phyloP scores from a whole-genome alignment of 2,329 filamentous ascomycete species.

The Beauveria asiatica region DNA sequence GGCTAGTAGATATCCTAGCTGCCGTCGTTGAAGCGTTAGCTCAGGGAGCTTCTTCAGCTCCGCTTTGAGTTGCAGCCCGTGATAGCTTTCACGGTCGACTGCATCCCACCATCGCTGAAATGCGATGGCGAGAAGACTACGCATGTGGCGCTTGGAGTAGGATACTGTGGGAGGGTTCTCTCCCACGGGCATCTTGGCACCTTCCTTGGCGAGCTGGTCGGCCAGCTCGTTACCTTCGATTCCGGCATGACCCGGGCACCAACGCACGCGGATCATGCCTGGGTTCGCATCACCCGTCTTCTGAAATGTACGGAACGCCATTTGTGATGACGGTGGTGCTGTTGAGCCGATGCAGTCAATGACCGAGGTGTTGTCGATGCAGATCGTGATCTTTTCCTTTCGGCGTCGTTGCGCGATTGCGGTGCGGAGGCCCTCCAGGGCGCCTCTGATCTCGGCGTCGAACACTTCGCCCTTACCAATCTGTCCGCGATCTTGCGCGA shows the following conservation, averaged over 20 bases:
- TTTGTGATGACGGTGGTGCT: not conserved
- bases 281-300: not conserved
- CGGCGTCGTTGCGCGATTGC: not conserved
- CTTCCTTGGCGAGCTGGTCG: constrained; percentile 4
- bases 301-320: not conserved
- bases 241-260: not conserved
- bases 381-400: not conserved
- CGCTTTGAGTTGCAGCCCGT: not conserved
- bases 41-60: not conserved
- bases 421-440: not conserved
- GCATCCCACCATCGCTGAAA: constrained; percentile 1
- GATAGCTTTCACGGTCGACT: not conserved
- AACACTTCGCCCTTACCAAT: constrained; percentile 6
- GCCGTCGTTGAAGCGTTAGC: not conserved
- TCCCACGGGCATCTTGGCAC: not conserved
- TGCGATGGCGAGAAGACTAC: not conserved
- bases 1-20: constrained; percentile 5
- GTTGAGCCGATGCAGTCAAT: constrained; percentile 1
- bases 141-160: constrained; percentile 1
- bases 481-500: not conserved
- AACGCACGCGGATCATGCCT: not conserved
- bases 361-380: constrained; percentile 8
- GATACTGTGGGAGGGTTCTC: not conserved
- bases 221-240: constrained; percentile 1
- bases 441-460: constrained; percentile 5